Evolutionary conservation across 176 grass and related monocot genomes (phyloP), one percentile per base, ranked within the genome.

Genomic region (Olyra latifolia): DNA sequence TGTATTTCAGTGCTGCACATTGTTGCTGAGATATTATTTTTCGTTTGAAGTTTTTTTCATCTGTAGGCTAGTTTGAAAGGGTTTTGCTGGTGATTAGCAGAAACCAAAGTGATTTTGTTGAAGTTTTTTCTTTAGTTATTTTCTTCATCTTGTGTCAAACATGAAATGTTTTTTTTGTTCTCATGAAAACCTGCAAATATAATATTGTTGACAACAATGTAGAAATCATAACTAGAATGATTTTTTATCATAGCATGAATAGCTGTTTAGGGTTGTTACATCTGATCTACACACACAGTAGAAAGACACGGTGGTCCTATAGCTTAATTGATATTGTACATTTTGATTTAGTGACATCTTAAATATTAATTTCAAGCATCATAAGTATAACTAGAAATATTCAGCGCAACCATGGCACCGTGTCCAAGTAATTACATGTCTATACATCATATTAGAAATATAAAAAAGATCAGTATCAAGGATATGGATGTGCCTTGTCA

Each of bases 181-280:
- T 67, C 8, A 20, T 43, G 20, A 69, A 1, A 25, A 46, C 42
- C 3, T 69, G 10, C 66, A 69, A 46, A 69, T 69, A 52, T 55
- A 35, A 55, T 56, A 41, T 52, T 28, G 16, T 69, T 52, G 63
- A 54, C 61, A 53, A 59, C 12, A 28, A 39, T 42, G 49, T 56
- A 80, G 22, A 43, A 80, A 69, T 44, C 24, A 30, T 80, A 27
- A 57, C 41, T 6, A 0, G 47, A n/a, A 69, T 49, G 22, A 30
- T 56, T 57, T 3, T 80, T 3, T 80, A 57, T 80, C 42, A 27
- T 57, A n/a, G 14, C 52, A 58, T 80, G 29, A 62, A 62, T 39
- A 62, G 11, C 48, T 60, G 28, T 39, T 62, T 7, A 12, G 66
- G 20, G 23, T 28, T 17, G 11, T 52, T 52, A 78, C 60, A 52